Evolutionary conservation across 495 filamentous ascomycete species (phyloP), one percentile per base, ranked within the genome.

Genomic region (Annulohypoxylon bovei): DNA sequence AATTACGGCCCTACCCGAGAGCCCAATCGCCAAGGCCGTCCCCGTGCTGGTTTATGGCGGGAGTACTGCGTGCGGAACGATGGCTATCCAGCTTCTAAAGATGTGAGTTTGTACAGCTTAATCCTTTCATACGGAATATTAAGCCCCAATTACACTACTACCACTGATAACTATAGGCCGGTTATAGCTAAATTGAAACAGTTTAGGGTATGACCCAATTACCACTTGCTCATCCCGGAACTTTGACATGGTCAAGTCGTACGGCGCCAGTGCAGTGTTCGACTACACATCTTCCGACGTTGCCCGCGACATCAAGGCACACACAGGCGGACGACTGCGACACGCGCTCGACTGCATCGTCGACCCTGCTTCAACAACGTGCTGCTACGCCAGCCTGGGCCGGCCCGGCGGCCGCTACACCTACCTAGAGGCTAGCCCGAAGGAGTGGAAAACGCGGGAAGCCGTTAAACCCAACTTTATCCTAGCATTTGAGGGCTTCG

Each of bases 71-170:
- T 53, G 22, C 32, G 49, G 49, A 9, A 28, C 28, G 5, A 53
- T 53, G 27, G 49, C 49, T 53, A 53, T 53, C 4, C 49, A 53
- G 7, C 49, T 53, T 53, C n/a, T 18, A 16, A 53, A 30, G 12
- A n/a, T 32, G 23, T 25, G 22, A 49, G 44, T 27, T 49, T 12
- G 6, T 20, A 20, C 7, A 42, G 20, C 39, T 35, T 9, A 9
- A 4, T 35, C 1, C 11, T 35, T 35, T 35, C 32, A n/a, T n/a
- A n/a, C 11, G 32, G 3, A 9, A n/a, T 42, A 18, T 42, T 42
- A 42, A 14, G 16, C n/a, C n/a, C n/a, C n/a, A n/a, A n/a, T n/a
- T n/a, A n/a, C n/a, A n/a, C n/a, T n/a, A 20, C 3, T 42, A 2
- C 14, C 16, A 4, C 14, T 42, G 16, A 42, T 7, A 27, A 3